Evolutionary conservation across 169 alveolate genomes (phyloP).

Genomic region (Plasmodium billcollinsi): DNA sequence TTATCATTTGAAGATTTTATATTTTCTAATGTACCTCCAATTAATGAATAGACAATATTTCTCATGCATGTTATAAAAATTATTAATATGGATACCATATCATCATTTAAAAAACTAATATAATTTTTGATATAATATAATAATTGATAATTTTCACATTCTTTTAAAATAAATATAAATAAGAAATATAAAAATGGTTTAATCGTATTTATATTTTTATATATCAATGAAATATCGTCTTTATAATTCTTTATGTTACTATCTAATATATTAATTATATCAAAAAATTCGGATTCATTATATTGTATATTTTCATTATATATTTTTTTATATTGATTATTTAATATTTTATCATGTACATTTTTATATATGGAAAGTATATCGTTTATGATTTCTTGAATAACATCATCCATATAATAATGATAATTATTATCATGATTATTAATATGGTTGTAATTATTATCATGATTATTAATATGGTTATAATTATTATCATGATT

Average conservation of each 20-base stretch:
- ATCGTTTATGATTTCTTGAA: too few species aligned
- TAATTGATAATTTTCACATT: constrained; percentile 33
- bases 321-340: not conserved
- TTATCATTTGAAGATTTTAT: not conserved
- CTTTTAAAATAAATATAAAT: constrained; percentile 29
- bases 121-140: constrained; percentile 50
- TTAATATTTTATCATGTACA: too few species aligned
- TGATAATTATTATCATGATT: too few species aligned
- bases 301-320: constrained; percentile 5
- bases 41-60: constrained; percentile 25
- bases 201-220: not conserved
- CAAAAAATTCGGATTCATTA: not conserved
- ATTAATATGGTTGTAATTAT: too few species aligned
- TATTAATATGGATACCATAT: constrained; percentile 36
- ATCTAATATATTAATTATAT: constrained; percentile 18
- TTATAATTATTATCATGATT: too few species aligned
- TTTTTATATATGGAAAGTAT: too few species aligned
- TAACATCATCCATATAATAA: too few species aligned
- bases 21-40: constrained; percentile 12
- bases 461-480: too few species aligned
- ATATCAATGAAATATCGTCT: constrained; percentile 13
- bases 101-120: constrained; percentile 34
- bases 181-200: constrained; percentile 20
- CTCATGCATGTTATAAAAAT: constrained; percentile 26
- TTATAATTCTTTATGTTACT: constrained; percentile 6